Evolutionary conservation across 2,329 filamentous ascomycete species (phyloP).

Genomic region (Sclerotinia borealis): DNA sequence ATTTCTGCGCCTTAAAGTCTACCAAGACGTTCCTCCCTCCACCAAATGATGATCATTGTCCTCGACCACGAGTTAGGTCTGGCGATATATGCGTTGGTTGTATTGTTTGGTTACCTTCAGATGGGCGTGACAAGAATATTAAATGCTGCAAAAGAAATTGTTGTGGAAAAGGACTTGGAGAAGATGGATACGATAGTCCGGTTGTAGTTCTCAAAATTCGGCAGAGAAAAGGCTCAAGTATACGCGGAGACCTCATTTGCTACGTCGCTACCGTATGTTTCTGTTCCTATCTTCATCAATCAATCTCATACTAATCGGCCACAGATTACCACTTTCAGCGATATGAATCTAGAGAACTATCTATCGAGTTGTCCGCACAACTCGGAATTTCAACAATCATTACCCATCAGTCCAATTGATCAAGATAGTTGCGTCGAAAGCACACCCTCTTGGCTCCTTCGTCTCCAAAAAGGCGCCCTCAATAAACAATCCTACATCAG

Average conservation of each 20-base stretch:
- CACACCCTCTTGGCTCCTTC: constrained; percentile 11
- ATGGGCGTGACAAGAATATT: neutral
- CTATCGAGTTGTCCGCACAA: neutral
- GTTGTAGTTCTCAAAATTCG: constrained; percentile 16
- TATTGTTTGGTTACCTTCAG: constrained; percentile 19
- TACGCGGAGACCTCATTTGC: constrained; percentile 19
- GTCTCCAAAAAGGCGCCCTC: constrained; percentile 15
- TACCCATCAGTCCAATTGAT: constrained; percentile 15
- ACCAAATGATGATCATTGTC: neutral
- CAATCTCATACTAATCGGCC: neutral
- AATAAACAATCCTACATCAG: constrained; percentile 21
- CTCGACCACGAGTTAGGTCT: constrained; percentile 5
- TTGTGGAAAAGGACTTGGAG: constrained; percentile 12
- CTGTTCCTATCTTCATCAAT: too few species aligned
- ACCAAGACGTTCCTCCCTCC: neutral
- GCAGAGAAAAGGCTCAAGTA: constrained; percentile 13
- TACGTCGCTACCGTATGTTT: constrained; percentile 17
- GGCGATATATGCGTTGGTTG: constrained; percentile 20
- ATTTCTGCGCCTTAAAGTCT: neutral
- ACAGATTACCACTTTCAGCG: constrained; percentile 19
- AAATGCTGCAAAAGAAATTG: constrained; percentile 14
- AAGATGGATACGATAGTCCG: constrained; percentile 18
- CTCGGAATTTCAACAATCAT: constrained; percentile 2
- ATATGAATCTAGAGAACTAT: constrained; percentile 14
- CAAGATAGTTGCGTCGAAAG: neutral